Evolutionary conservation across 768 basidiomycete genomes (phyloP).

Genomic region (Podaxis mareebaensis): DNA sequence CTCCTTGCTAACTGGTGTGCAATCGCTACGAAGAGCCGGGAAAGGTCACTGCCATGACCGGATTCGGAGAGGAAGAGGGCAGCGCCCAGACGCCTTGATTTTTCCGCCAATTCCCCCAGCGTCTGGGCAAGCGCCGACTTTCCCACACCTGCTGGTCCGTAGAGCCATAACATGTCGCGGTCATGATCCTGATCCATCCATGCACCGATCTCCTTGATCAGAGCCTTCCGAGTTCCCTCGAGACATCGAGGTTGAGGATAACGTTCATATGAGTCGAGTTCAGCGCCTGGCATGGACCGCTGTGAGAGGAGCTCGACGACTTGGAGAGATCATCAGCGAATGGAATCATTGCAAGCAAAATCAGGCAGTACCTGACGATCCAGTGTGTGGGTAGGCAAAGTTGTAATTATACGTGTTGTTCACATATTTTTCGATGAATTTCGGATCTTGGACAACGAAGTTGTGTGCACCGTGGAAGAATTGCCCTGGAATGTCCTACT

Average conservation of each 20-base stretch:
- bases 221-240: constrained; percentile 7
- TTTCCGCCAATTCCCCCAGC: constrained; percentile 12
- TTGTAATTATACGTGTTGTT: constrained; percentile 14
- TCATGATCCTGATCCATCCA: constrained; percentile 6
- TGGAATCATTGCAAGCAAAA: not conserved
- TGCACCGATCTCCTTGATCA: not conserved
- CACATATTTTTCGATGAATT: not conserved
- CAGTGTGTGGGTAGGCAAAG: constrained; percentile 9
- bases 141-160: constrained; percentile 13
- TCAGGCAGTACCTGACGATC: not conserved
- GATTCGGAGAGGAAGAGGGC: constrained; percentile 16
- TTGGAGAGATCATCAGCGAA: not conserved
- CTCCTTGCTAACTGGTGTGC: constrained; percentile 13
- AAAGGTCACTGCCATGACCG: constrained; percentile 8
- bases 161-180: constrained; percentile 1
- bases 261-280: not conserved
- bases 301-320: not conserved
- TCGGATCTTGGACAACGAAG: not conserved
- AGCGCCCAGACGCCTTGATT: constrained; percentile 3
- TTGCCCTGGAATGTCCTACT: not conserved
- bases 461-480: not conserved
- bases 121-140: constrained; percentile 18
- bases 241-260: constrained; percentile 11
- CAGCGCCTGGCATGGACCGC: not conserved
- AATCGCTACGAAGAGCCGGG: constrained; percentile 12